Percentiles rank a stretch among this genome's conserved stretches.
phyloP scores from a whole-genome alignment of 169 alveolate genomes.

The Perkinsus olseni region DNA sequence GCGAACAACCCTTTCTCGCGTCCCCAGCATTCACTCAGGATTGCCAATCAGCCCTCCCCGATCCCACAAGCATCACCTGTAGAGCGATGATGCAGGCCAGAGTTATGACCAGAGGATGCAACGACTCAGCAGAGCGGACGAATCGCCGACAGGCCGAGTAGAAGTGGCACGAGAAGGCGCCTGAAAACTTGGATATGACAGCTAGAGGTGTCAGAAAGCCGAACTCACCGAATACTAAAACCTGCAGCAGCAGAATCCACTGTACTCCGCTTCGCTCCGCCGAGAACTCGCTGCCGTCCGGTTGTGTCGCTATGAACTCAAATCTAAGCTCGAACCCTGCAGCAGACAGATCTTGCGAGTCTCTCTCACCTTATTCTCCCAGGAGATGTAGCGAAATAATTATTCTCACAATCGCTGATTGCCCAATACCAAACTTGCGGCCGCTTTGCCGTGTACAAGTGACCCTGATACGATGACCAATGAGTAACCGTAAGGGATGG shows the following conservation, averaged over 20 bases:
- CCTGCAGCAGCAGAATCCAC: neutral
- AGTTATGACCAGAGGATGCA: neutral
- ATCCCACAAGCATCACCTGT: too few species aligned
- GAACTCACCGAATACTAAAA: neutral
- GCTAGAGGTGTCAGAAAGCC: neutral
- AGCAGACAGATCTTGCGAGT: neutral
- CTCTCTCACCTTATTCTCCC: neutral
- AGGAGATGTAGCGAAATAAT: neutral
- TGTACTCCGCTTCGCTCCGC: neutral
- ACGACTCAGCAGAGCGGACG: neutral
- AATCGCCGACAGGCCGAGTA: neutral
- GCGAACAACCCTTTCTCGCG: too few species aligned
- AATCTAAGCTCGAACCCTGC: neutral
- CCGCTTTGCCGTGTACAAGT: neutral
- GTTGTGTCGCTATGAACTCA: neutral
- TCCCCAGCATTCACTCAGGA: too few species aligned
- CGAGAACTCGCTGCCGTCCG: neutral
- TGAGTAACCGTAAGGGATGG: too few species aligned
- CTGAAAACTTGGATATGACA: neutral
- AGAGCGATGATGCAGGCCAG: neutral
- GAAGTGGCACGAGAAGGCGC: neutral
- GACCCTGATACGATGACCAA: too few species aligned
- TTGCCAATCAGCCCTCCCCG: too few species aligned
- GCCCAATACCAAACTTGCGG: conserved; percentile 7
- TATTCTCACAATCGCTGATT: neutral